Evolutionary conservation across 495 filamentous ascomycete species (phyloP), one percentile per base, ranked within the genome.

Genomic region (Amniculicola lignicola): DNA sequence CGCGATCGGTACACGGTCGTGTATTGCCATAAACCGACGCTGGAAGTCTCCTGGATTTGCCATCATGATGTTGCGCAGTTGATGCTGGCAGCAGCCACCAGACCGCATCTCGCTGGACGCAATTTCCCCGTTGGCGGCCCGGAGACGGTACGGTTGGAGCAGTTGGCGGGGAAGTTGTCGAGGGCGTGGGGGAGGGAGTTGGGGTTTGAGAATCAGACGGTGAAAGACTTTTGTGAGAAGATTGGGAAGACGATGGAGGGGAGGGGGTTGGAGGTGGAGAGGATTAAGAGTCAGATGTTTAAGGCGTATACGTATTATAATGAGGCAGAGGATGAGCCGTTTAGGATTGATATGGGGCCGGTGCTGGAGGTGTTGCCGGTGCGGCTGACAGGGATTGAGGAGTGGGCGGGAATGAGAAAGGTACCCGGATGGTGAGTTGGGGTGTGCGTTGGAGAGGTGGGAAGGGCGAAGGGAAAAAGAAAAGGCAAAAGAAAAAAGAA

Each of bases 261-360:
- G 25, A 22, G 57, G 21, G 57, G 57, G 5, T 35, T 61, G 10
- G 50, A 61, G 36, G 44, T 42, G 0, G 57, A 55, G 15, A 41
- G 31, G 12, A 61, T 61, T 29, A 35, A 54, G 6, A 50, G 23
- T 11, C 57, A 61, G 39, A 61, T 61, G 57, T 61, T 55, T 36
- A 61, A 61, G 42, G 57, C 57, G 36, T 54, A 61, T 47, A 61
- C 57, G 22, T 61, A 61, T 24, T 54, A 61, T 28, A 61, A 61
- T 27, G 57, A 61, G 40, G 50, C 57, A 22, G 38, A 35, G 12
- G 57, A 61, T 35, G 16, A 50, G 15, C 57, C 57, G 18, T 61
- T 61, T 25, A 49, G 38, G 14, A 55, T 61, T 16, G 44, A 61
- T 45, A 61, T 55, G 57, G 23, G 21, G 12, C 43, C 51, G 1